A percentile compares a stretch with the other conserved stretches of the same genome.
phyloP scores from a whole-genome alignment of 345 rosid species.

The Eutrema yunnanense region DNA sequence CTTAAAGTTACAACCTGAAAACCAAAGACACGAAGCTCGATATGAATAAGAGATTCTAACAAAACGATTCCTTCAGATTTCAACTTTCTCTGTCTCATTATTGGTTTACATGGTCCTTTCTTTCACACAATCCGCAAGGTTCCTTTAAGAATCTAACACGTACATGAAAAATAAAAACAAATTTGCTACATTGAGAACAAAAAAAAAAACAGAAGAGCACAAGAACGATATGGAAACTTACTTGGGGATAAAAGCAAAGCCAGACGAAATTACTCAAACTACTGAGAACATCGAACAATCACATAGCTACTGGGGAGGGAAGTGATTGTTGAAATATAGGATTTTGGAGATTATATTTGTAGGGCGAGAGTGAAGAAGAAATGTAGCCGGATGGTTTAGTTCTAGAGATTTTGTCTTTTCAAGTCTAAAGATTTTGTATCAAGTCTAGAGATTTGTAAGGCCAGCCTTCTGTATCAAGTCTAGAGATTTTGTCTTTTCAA shows the following conservation, averaged over 20 bases:
- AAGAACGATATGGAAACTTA: not conserved
- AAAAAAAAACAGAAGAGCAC: not conserved
- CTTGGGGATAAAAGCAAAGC: not conserved
- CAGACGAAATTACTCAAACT: not conserved
- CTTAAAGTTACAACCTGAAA: not conserved
- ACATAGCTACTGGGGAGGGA: not conserved
- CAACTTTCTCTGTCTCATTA: too few relatives aligned
- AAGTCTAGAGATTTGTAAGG: too few relatives aligned
- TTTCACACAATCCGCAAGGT: not conserved
- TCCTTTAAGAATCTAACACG: not conserved
- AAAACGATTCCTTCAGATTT: not conserved
- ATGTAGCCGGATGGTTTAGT: too few relatives aligned
- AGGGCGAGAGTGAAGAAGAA: not conserved
- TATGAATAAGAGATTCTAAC: not conserved
- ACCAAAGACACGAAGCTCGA: not conserved
- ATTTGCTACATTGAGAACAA: not conserved
- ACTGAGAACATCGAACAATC: not conserved
- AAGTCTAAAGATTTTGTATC: not conserved
- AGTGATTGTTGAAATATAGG: not conserved
- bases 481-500: too few relatives aligned
- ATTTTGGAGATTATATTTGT: not conserved
- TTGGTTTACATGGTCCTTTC: too few relatives aligned
- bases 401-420: not conserved
- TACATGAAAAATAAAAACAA: too few relatives aligned
- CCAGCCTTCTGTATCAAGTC: too few relatives aligned